A percentile compares a stretch with the other conserved stretches of the same genome.
Evolutionary conservation across 2,329 filamentous ascomycete genomes (phyloP).

Genomic region (Eutypa lata): DNA sequence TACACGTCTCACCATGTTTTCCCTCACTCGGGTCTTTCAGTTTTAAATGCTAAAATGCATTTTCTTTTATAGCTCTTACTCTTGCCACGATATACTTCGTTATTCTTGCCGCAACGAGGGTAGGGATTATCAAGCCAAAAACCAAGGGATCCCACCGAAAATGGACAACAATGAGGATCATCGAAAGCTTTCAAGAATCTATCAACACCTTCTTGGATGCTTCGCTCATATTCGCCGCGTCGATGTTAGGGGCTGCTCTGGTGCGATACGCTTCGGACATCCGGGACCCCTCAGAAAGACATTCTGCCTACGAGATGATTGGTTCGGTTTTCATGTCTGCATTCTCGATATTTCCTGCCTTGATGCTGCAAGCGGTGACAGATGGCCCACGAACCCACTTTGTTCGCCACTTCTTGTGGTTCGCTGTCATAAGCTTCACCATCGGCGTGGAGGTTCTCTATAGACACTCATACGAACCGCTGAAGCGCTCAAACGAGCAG

Average conservation of each 20-base stretch:
- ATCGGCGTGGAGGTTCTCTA: slow-evolving; percentile 15
- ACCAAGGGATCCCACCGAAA: not conserved
- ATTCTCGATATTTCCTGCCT: slow-evolving; percentile 16
- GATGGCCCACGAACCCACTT: slow-evolving; percentile 6
- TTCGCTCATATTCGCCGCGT: slow-evolving; percentile 15
- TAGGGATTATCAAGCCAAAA: slow-evolving; percentile 1
- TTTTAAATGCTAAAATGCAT: not conserved
- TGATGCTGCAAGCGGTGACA: slow-evolving; percentile 13
- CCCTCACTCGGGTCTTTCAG: not conserved
- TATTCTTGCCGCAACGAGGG: slow-evolving; percentile 7
- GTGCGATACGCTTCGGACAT: slow-evolving; percentile 13
- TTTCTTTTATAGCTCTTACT: slow-evolving; percentile 4
- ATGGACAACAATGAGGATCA: not conserved
- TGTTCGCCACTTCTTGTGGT: slow-evolving; percentile 18
- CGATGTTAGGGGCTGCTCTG: slow-evolving; percentile 15
- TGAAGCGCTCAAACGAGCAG: not conserved
- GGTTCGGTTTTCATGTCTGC: slow-evolving; percentile 16
- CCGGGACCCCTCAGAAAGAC: slow-evolving; percentile 9
- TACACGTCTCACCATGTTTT: not conserved
- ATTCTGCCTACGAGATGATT: slow-evolving; percentile 16
- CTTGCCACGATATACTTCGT: slow-evolving; percentile 11
- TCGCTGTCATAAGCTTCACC: slow-evolving; percentile 11
- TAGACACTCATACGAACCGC: slow-evolving; percentile 2
- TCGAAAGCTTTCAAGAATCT: slow-evolving; percentile 12
- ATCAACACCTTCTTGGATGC: slow-evolving; percentile 13